Percentiles rank a stretch among this genome's conserved stretches.
Conservation (phyloP, 2,329 filamentous ascomycete species). For the Helotiales sp. region DNA sequence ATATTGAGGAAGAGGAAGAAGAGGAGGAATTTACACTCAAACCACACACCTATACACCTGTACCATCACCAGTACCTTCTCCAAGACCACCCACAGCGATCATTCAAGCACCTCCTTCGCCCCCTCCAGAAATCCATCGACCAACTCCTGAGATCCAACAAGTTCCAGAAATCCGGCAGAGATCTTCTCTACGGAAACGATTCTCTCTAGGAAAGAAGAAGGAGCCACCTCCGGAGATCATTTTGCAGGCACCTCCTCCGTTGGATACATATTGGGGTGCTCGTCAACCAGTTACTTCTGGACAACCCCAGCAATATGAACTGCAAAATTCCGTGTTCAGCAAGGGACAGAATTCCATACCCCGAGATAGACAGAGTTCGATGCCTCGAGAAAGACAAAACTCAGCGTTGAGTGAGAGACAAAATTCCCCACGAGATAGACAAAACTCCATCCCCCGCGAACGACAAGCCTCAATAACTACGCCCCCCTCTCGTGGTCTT, state of each 20-base stretch:
- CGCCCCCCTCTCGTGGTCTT: constrained; percentile 40
- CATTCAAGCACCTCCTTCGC: constrained; percentile 21
- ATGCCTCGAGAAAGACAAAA: constrained; percentile 9
- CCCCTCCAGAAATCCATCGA: constrained; percentile 29
- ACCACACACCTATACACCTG: constrained; percentile 41
- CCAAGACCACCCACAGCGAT: constrained; percentile 18
- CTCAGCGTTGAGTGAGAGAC: not conserved
- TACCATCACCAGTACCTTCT: constrained; percentile 34
- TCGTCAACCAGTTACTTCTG: constrained; percentile 25
- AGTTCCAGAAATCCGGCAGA: constrained; percentile 31
- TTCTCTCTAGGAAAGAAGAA: constrained; percentile 39
- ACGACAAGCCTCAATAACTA: constrained; percentile 25
- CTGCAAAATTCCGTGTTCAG: not conserved
- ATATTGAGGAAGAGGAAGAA: constrained; percentile 22
- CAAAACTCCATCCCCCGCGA: constrained; percentile 17
- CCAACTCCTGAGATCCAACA: not conserved
- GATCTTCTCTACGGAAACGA: constrained; percentile 39
- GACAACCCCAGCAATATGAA: constrained; percentile 8
- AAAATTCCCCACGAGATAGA: not conserved
- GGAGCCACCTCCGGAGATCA: constrained; percentile 29
- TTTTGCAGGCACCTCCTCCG: constrained; percentile 19
- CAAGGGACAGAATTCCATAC: not conserved
- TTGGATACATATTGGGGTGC: constrained; percentile 30
- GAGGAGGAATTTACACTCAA: constrained; percentile 40
- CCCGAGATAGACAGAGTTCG: not conserved